Percentiles rank a stretch among this genome's conserved stretches.
These are phyloP conservation scores for Magnaporthales sp. DNA, from an alignment of 2,329 filamentous ascomycete genomes.

Conservation along the genomic window DNA sequence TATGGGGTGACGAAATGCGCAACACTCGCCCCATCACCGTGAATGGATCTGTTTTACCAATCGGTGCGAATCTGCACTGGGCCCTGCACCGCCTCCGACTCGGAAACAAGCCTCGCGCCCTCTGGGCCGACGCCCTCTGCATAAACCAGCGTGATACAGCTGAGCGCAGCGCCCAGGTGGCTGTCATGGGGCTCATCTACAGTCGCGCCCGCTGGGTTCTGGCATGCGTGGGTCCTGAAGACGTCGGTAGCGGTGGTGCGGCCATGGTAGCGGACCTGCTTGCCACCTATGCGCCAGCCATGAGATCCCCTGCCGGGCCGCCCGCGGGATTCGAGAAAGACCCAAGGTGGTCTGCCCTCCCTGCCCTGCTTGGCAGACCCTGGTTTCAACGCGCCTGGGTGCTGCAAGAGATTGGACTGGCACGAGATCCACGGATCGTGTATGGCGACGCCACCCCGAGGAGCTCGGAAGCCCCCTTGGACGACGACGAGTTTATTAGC, in stretches of 20 bases:
- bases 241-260: not conserved
- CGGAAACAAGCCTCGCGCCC: not conserved
- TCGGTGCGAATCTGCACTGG: not conserved
- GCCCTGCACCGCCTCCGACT: not conserved
- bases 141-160: conserved; percentile 6
- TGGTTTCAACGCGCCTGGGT: conserved; percentile 4
- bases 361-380: not conserved
- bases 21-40: not conserved
- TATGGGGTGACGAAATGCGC: not conserved
- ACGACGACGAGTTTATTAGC: not conserved
- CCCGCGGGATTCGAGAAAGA: not conserved
- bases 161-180: not conserved
- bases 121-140: conserved; percentile 8
- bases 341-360: not conserved
- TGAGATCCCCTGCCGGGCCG: not conserved
- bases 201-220: not conserved
- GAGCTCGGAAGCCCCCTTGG: not conserved
- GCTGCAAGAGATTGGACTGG: not conserved
- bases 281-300: not conserved
- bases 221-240: not conserved
- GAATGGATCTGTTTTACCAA: not conserved
- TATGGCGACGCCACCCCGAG: not conserved
- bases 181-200: conserved; percentile 1
- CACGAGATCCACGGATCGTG: not conserved
- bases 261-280: not conserved